A percentile compares a stretch with the other conserved stretches of the same genome.
phyloP scores from a whole-genome alignment of 495 filamentous ascomycete species.

The Podospora pseudoanserina region DNA sequence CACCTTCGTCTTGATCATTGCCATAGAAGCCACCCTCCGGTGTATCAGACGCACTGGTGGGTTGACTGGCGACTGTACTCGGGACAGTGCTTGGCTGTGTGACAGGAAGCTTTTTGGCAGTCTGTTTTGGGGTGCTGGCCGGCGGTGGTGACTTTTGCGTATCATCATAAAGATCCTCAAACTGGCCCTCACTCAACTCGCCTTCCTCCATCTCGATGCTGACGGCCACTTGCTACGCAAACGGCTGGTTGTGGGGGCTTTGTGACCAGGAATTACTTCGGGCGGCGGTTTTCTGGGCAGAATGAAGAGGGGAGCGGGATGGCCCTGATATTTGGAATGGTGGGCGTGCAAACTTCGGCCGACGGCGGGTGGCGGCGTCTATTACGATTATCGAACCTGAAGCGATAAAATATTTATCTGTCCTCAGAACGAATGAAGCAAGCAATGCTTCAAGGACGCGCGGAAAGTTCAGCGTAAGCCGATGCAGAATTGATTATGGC shows the following conservation, averaged over 20 bases:
- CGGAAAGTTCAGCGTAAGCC: neutral
- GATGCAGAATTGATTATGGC: neutral
- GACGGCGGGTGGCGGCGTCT: neutral
- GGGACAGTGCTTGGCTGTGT: constrained; percentile 9
- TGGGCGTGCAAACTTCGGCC: neutral
- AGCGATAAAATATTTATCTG: neutral
- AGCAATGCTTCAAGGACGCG: neutral
- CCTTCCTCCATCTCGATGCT: constrained; percentile 60
- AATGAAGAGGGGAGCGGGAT: neutral
- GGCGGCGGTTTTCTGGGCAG: neutral
- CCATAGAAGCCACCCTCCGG: constrained; percentile 32
- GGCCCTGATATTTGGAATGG: constrained; percentile 23
- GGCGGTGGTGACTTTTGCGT: constrained; percentile 23
- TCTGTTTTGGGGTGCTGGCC: neutral
- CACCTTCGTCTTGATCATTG: constrained; percentile 30
- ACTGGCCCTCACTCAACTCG: constrained; percentile 67
- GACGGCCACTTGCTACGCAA: constrained; percentile 15
- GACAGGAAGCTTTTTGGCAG: neutral
- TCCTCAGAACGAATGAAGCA: neutral
- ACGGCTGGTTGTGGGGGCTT: neutral
- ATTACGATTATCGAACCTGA: neutral
- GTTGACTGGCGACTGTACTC: constrained; percentile 12
- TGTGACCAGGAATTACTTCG: neutral
- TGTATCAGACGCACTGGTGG: constrained; percentile 26
- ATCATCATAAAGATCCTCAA: constrained; percentile 44